Evolutionary conservation across 805 yeast genomes (phyloP).

Genomic region (Candida qinlingensis): DNA sequence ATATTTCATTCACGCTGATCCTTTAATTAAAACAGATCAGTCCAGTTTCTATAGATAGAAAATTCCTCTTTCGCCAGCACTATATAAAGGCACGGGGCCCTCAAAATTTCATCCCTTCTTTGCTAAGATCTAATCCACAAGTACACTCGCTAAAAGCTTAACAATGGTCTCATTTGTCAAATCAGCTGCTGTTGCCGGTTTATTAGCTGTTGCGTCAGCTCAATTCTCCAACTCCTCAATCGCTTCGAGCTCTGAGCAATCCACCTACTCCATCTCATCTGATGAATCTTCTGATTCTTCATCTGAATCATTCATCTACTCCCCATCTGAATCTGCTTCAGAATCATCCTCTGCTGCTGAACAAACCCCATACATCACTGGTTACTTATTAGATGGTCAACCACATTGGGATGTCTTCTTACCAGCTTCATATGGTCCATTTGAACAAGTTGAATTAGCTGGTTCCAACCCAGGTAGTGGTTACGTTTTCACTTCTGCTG

Average conservation of each 20-base stretch:
- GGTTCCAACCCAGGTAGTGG: constrained; percentile 19
- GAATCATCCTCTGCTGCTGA: constrained; percentile 10
- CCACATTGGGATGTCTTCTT: constrained; percentile 22
- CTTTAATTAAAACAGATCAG: no score
- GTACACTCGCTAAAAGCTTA: background rate
- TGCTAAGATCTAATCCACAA: background rate
- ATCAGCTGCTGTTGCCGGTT: constrained; percentile 6
- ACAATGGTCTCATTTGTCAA: constrained; percentile 14
- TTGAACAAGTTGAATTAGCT: constrained; percentile 16
- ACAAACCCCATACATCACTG: constrained; percentile 21
- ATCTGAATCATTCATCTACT: constrained; percentile 17
- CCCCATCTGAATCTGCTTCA: constrained; percentile 13
- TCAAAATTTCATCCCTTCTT: background rate
- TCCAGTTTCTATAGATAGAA: no score
- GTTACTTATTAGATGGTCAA: constrained; percentile 22
- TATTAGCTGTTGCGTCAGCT: constrained; percentile 12
- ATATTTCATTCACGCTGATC: no score
- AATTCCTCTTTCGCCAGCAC: no score
- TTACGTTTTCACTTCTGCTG: constrained; percentile 17
- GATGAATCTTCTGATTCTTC: constrained; percentile 13
- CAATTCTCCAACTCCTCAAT: constrained; percentile 11
- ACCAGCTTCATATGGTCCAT: constrained; percentile 22
- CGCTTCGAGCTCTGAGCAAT: constrained; percentile 8
- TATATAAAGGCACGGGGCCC: no score
- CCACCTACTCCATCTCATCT: constrained; percentile 8